Conservation (phyloP, 2,329 filamentous ascomycete species). For the Ascochyta rabiei region DNA sequence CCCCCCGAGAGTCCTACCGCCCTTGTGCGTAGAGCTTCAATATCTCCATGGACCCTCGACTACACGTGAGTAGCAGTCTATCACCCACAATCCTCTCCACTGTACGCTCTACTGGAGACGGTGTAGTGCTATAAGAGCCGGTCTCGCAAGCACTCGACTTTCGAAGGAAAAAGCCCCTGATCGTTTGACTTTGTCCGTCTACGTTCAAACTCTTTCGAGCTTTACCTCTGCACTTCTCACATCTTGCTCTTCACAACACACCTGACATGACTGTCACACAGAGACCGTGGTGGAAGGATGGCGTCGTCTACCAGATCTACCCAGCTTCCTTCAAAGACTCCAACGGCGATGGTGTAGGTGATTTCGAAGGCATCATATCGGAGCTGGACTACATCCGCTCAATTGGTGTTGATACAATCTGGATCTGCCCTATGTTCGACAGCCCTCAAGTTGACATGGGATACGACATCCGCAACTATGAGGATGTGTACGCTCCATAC, state of each 20-base stretch:
- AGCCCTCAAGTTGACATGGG: conserved; percentile 56
- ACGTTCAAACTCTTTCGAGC: conserved; percentile 3
- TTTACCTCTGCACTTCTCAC: not conserved
- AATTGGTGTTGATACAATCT: conserved; percentile 51
- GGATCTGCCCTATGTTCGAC: conserved; percentile 51
- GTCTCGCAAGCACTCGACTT: conserved; percentile 12
- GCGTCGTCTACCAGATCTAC: conserved; percentile 66
- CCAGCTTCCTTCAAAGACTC: conserved; percentile 67
- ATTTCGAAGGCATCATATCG: conserved; percentile 64
- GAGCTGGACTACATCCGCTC: conserved; percentile 62
- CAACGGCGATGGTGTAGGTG: conserved; percentile 62
- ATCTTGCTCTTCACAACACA: not conserved
- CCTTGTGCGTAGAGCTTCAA: conserved; percentile 7
- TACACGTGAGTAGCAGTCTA: conserved; percentile 13
- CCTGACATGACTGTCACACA: conserved; percentile 39
- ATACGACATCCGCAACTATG: conserved; percentile 49
- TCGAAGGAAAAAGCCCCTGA: conserved; percentile 10
- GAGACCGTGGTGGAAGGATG: conserved; percentile 65
- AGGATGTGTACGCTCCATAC: conserved; percentile 48
- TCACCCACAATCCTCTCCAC: conserved; percentile 2
- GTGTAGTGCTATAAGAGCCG: conserved; percentile 9
- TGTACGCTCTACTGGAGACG: not conserved
- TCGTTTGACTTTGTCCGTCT: conserved; percentile 17
- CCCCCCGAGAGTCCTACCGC: conserved; percentile 18
- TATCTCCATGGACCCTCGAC: conserved; percentile 15